These are phyloP conservation scores for Oryza glaberrima DNA, from an alignment of 176 grass and related monocot genomes.

Conservation along the genomic window DNA sequence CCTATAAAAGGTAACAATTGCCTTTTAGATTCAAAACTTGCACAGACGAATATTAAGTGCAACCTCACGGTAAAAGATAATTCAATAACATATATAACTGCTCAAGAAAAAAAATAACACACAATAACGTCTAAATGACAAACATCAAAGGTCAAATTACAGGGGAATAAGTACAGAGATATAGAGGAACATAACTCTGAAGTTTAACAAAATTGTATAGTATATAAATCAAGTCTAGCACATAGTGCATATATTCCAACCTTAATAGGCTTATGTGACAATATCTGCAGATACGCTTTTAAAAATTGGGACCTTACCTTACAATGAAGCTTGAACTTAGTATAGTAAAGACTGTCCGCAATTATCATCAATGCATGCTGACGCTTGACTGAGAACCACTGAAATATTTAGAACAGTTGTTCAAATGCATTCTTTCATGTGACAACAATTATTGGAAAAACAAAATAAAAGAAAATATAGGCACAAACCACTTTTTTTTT, in stretches of 20 bases:
- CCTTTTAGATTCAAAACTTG: background rate
- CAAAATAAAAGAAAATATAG: background rate
- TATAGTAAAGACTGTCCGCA: slow-evolving; percentile 81
- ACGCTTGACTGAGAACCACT: slow-evolving; percentile 98
- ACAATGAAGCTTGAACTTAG: slow-evolving; percentile 92
- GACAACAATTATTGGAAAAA: background rate
- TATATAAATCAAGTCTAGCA: slow-evolving; percentile 8
- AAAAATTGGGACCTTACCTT: slow-evolving; percentile 55
- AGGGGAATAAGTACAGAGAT: background rate
- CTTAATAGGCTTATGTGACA: background rate
- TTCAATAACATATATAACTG: background rate
- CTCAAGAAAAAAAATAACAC: background rate
- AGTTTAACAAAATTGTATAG: background rate
- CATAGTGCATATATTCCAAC: background rate
- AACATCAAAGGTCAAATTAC: slow-evolving; percentile 6
- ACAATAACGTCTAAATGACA: background rate
- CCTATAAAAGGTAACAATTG: background rate
- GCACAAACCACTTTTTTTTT: background rate
- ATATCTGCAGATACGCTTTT: background rate
- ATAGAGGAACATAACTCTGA: background rate
- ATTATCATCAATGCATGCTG: slow-evolving; percentile 94
- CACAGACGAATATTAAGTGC: background rate
- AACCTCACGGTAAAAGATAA: background rate
- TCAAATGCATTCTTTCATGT: background rate
- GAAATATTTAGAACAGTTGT: slow-evolving; percentile 43